Evolutionary conservation across 306 rosid genomes (phyloP).

Genomic region (Glycine tomentella): DNA sequence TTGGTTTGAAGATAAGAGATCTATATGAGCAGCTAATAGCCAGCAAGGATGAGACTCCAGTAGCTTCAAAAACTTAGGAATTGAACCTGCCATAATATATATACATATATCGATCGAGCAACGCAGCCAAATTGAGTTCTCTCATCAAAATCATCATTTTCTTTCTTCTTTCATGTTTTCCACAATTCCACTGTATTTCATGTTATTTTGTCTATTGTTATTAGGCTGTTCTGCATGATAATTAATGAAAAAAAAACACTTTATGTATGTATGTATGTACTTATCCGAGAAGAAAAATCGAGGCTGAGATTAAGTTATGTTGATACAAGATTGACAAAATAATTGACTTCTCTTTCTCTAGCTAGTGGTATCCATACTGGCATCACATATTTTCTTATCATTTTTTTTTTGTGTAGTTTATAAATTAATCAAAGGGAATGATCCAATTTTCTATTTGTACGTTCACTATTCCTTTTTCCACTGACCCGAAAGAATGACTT

Average conservation of each 20-base stretch:
- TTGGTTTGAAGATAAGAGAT: slow-evolving; percentile 94
- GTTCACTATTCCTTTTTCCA: not conserved
- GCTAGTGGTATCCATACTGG: not conserved
- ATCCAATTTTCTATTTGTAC: not conserved
- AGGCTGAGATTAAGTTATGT: slow-evolving; percentile 50
- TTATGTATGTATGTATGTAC: slow-evolving; percentile 46
- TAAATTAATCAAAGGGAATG: not conserved
- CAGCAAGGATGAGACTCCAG: slow-evolving; percentile 64
- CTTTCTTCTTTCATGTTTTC: slow-evolving; percentile 31
- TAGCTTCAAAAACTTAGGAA: slow-evolving; percentile 68
- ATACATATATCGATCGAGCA: slow-evolving; percentile 40
- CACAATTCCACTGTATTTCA: slow-evolving; percentile 38
- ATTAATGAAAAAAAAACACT: slow-evolving; percentile 40
- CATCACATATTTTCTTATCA: not conserved
- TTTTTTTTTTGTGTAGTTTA: not conserved
- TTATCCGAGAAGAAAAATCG: slow-evolving; percentile 49
- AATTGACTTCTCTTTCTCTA: not conserved
- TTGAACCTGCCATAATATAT: slow-evolving; percentile 23
- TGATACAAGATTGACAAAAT: slow-evolving; percentile 35
- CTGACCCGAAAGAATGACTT: not conserved
- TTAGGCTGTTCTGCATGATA: slow-evolving; percentile 56
- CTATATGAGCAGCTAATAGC: slow-evolving; percentile 81
- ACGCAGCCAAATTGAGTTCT: slow-evolving; percentile 36
- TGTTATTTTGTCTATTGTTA: slow-evolving; percentile 42
- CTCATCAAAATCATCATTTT: slow-evolving; percentile 34